Evolutionary conservation across 768 basidiomycete species (phyloP).

Genomic region (Tulasnella sp.): DNA sequence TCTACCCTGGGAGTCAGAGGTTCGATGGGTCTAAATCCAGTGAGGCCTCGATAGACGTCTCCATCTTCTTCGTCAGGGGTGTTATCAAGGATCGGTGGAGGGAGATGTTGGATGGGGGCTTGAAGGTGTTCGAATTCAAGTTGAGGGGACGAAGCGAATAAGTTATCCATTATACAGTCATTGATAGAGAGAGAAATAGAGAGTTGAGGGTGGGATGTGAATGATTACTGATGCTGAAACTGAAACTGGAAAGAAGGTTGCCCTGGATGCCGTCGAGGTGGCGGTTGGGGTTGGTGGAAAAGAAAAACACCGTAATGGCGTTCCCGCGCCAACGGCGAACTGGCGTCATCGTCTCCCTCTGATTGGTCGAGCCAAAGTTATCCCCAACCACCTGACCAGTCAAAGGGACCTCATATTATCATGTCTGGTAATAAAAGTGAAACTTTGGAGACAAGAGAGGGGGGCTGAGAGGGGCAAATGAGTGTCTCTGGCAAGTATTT

Average conservation of each 20-base stretch:
- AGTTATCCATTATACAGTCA: neutral
- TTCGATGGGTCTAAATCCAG: conserved; percentile 22
- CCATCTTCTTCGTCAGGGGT: conserved; percentile 23
- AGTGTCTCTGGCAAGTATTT: no score
- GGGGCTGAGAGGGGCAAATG: no score
- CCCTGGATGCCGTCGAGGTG: neutral
- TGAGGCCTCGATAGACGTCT: conserved; percentile 50
- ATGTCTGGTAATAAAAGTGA: neutral
- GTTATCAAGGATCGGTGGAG: neutral
- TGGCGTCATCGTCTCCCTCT: neutral
- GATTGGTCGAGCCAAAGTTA: neutral
- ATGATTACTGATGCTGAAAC: neutral
- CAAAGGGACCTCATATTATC: neutral
- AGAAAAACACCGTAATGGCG: neutral
- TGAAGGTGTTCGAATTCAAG: neutral
- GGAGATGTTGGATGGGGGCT: neutral
- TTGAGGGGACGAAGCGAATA: neutral
- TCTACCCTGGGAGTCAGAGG: conserved; percentile 14
- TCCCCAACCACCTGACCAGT: neutral
- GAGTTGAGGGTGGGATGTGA: neutral
- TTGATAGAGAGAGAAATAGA: neutral
- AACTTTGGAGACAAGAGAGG: neutral
- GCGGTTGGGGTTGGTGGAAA: neutral
- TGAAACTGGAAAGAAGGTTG: neutral
- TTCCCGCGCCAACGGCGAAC: neutral